Conservation (phyloP, 306 rosid species). For the Amphicarpaea edgeworthii region DNA sequence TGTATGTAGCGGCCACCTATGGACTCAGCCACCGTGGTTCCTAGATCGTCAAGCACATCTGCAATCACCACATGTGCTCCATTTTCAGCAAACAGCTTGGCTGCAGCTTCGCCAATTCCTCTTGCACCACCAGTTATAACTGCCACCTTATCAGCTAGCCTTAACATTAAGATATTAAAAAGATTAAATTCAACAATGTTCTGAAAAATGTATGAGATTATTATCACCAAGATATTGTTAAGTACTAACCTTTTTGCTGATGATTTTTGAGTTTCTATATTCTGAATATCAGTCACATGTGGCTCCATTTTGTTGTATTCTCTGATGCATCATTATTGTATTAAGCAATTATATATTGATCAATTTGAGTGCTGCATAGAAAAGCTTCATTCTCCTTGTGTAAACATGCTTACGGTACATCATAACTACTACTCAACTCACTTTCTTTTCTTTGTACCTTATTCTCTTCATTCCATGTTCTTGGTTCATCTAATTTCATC, state of each 20-base stretch:
- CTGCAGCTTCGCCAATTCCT: constrained; percentile 91
- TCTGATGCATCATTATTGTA: neutral
- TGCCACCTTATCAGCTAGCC: constrained; percentile 72
- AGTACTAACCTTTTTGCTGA: constrained; percentile 56
- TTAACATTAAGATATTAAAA: neutral
- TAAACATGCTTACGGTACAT: constrained; percentile 52
- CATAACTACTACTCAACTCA: constrained; percentile 53
- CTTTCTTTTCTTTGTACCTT: neutral
- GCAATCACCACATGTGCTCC: constrained; percentile 81
- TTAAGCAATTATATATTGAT: constrained; percentile 8
- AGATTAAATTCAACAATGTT: too few species aligned
- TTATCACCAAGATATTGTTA: neutral
- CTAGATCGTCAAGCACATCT: constrained; percentile 78
- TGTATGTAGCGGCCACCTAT: constrained; percentile 74
- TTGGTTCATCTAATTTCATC: constrained; percentile 35
- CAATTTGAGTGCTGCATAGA: neutral
- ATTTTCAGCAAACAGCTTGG: constrained; percentile 66
- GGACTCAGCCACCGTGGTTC: constrained; percentile 56
- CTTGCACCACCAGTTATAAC: constrained; percentile 86
- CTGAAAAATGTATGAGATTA: too few species aligned
- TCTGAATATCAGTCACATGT: constrained; percentile 5
- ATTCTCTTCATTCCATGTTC: neutral
- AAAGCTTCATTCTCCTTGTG: constrained; percentile 4
- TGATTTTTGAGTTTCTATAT: constrained; percentile 40
- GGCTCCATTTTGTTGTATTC: constrained; percentile 48